These are phyloP conservation scores for Apophysomyces ossiformis DNA, from an alignment of 371 early-diverging fungal species.

Conservation along the genomic window DNA sequence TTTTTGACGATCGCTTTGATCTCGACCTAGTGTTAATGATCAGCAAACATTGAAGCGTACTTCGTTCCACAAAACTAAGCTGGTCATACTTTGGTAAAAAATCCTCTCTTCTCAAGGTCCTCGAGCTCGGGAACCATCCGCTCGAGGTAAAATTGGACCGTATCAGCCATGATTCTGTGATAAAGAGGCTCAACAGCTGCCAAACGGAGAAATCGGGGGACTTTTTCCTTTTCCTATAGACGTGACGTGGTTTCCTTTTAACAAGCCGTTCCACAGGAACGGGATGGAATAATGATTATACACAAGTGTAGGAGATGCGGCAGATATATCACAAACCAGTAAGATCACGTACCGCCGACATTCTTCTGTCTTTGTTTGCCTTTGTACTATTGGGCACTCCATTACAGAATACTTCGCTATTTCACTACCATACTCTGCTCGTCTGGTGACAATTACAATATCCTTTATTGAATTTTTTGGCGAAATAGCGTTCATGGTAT, in stretches of 20 bases:
- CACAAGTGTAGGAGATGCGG: too few species aligned
- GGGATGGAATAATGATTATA: too few species aligned
- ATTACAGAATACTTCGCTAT: too few species aligned
- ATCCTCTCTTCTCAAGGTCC: slow-evolving; percentile 78
- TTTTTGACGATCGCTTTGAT: slow-evolving; percentile 87
- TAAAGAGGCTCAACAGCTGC: slow-evolving; percentile 27
- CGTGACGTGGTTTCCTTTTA: background rate
- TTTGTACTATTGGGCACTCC: too few species aligned
- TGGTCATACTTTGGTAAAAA: slow-evolving; percentile 72
- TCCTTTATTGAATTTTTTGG: too few species aligned
- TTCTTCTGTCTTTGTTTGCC: too few species aligned
- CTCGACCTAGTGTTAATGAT: slow-evolving; percentile 60
- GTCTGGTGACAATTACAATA: too few species aligned
- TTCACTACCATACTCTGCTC: too few species aligned
- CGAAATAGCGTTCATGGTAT: too few species aligned
- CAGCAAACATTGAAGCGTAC: background rate
- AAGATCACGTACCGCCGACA: too few species aligned
- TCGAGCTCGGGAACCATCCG: slow-evolving; percentile 93
- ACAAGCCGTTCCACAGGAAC: background rate
- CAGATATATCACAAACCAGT: too few species aligned
- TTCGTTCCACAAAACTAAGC: background rate
- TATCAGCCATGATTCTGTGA: slow-evolving; percentile 78
- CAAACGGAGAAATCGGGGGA: slow-evolving; percentile 18
- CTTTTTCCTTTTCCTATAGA: background rate
- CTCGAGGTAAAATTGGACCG: slow-evolving; percentile 89